Percentiles rank a stretch among this genome's conserved stretches.
These are phyloP conservation scores for Chlorella sp. DNA, from an alignment of 139 green algal genomes.

Conservation along the genomic window DNA sequence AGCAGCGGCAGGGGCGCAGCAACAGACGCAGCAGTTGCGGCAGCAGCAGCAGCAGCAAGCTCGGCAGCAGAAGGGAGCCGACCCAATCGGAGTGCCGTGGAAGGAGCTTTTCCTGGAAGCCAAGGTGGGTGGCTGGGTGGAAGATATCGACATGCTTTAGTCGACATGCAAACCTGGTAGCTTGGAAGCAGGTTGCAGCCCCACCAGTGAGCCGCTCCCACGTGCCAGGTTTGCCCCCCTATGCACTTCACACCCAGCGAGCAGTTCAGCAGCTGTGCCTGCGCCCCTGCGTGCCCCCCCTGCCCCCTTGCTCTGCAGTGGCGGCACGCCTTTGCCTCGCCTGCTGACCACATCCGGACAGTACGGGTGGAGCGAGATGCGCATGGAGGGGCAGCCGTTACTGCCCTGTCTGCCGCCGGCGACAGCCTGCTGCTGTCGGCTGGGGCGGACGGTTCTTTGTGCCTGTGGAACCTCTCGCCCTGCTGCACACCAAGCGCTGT, in stretches of 20 bases:
- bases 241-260: neutral
- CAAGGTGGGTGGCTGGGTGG: neutral
- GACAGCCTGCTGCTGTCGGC: neutral
- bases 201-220: no score
- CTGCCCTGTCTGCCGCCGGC: neutral
- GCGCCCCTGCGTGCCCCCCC: no score
- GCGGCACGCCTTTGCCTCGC: neutral
- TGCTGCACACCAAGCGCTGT: neutral
- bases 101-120: neutral
- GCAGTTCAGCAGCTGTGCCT: no score
- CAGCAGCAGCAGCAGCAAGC: neutral
- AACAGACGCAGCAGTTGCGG: neutral
- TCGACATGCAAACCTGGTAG: no score
- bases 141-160: no score
- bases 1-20: neutral
- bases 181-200: no score
- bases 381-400: neutral
- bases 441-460: neutral
- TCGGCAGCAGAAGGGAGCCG: neutral
- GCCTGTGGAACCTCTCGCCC: slow-evolving; percentile 6
- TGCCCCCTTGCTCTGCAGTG: slow-evolving; percentile 1
- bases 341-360: neutral
- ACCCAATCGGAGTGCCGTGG: neutral
- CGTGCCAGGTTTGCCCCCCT: neutral
- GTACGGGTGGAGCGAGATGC: neutral